Percentiles rank a stretch among this genome's conserved stretches.
These are phyloP conservation scores for Hondaea fermentalgiana DNA, from an alignment of 108 stramenopile species.

Conservation along the genomic window DNA sequence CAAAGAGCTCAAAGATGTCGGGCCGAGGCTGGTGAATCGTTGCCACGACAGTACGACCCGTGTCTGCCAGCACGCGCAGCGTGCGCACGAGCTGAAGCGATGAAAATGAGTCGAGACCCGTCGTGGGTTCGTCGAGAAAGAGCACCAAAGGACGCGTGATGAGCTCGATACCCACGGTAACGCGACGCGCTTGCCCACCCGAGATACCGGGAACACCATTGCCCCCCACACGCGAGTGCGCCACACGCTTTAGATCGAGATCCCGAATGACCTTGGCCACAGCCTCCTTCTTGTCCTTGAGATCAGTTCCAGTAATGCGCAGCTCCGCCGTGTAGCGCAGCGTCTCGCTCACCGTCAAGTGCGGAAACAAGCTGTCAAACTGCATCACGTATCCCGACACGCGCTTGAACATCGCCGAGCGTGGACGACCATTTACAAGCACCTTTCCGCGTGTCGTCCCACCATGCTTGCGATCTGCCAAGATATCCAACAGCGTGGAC, in stretches of 20 bases:
- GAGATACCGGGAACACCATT: background rate
- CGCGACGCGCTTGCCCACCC: constrained; percentile 21
- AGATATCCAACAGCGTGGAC: constrained; percentile 22
- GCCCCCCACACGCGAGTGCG: background rate
- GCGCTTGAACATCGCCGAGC: background rate
- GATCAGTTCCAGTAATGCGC: constrained; percentile 25
- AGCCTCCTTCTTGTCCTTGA: constrained; percentile 25
- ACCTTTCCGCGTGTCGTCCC: background rate
- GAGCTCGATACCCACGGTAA: constrained; percentile 72
- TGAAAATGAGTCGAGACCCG: constrained; percentile 66
- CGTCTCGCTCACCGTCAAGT: constrained; percentile 49
- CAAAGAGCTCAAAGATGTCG: constrained; percentile 26
- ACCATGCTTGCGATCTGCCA: constrained; percentile 13
- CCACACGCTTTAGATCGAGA: background rate
- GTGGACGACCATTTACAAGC: background rate
- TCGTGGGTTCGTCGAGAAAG: constrained; percentile 74
- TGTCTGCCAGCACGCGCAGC: background rate
- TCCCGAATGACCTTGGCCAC: constrained; percentile 23
- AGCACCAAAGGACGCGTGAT: constrained; percentile 54
- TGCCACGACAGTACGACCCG: constrained; percentile 33
- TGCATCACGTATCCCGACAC: constrained; percentile 37
- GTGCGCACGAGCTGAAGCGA: constrained; percentile 41
- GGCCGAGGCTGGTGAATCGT: constrained; percentile 45
- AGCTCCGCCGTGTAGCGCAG: constrained; percentile 38
- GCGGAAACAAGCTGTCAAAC: constrained; percentile 40